A percentile compares a stretch with the other conserved stretches of the same genome.
phyloP scores from a whole-genome alignment of 805 yeast genomes.

The Candida nonsorbophila region DNA sequence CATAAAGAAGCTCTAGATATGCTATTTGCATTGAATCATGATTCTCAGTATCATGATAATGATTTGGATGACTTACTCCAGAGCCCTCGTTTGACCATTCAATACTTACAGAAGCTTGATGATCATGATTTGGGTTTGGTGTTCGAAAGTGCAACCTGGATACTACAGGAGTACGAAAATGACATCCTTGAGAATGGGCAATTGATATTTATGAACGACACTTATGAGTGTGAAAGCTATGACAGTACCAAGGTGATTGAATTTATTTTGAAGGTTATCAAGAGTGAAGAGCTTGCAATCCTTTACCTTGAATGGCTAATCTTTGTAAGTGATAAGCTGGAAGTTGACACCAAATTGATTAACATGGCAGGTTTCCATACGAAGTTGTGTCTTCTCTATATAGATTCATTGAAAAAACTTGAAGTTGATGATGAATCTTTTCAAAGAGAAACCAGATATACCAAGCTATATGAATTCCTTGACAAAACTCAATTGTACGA shows the following conservation, averaged over 20 bases:
- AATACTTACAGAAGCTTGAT: conserved; percentile 54
- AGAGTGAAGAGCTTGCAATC: conserved; percentile 16
- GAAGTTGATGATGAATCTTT: conserved; percentile 6
- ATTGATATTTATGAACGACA: conserved; percentile 60
- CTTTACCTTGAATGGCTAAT: conserved; percentile 45
- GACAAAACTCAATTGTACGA: conserved; percentile 26
- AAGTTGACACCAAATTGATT: conserved; percentile 9
- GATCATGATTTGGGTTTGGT: conserved; percentile 47
- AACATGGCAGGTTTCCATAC: conserved; percentile 26
- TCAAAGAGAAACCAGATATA: conserved; percentile 13
- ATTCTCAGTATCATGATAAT: conserved; percentile 10
- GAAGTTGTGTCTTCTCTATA: conserved; percentile 25
- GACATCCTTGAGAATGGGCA: conserved; percentile 29
- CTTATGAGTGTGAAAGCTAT: conserved; percentile 54
- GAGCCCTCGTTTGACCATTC: conserved; percentile 43
- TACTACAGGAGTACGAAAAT: conserved; percentile 28
- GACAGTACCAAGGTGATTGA: conserved; percentile 50
- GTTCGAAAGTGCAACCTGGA: conserved; percentile 51
- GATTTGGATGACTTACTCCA: conserved; percentile 21
- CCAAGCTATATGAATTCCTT: conserved; percentile 28
- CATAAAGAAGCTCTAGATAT: conserved; percentile 67
- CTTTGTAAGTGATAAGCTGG: conserved; percentile 28
- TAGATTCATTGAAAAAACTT: conserved; percentile 12
- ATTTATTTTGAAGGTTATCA: conserved; percentile 31
- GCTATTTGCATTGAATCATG: conserved; percentile 33